Percentiles rank a stretch among this genome's conserved stretches.
phyloP scores from a whole-genome alignment of 768 basidiomycete species.

The Sarcomyxa edulis region DNA sequence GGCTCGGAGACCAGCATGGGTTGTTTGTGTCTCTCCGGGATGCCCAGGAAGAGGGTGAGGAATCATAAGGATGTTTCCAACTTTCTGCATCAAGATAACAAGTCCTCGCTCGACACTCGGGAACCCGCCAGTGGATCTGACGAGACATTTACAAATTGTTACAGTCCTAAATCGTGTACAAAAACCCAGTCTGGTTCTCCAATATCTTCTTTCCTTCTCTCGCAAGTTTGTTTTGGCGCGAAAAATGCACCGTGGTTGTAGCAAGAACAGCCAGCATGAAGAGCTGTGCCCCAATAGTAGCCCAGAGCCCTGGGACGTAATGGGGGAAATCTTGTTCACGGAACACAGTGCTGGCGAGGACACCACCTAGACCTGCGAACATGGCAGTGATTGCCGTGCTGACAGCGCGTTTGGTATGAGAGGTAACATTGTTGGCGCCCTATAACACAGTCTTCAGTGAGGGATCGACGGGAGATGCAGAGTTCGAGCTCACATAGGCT shows the following conservation, averaged over 20 bases:
- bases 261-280: constrained; percentile 28
- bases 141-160: too few relatives aligned
- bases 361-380: constrained; percentile 37
- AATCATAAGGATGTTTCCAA: background rate
- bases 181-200: constrained; percentile 31
- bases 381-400: constrained; percentile 35
- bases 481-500: constrained; percentile 30
- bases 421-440: constrained; percentile 40
- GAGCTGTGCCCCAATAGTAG: constrained; percentile 34
- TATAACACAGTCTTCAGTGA: background rate
- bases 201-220: constrained; percentile 28
- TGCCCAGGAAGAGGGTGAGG: constrained; percentile 11
- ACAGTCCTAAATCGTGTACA: constrained; percentile 30
- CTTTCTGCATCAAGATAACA: too few relatives aligned
- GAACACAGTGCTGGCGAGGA: constrained; percentile 37
- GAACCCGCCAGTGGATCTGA: too few relatives aligned
- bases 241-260: constrained; percentile 28
- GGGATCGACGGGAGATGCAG: background rate
- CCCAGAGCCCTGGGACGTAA: constrained; percentile 39
- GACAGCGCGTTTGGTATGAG: constrained; percentile 18
- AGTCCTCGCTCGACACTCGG: too few relatives aligned
- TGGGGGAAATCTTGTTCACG: constrained; percentile 36
- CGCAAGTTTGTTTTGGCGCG: constrained; percentile 28
- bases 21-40: constrained; percentile 45
- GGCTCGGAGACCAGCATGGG: constrained; percentile 77